Evolutionary conservation across 106 monocot genomes (phyloP).

Genomic region (Acorus calamus): DNA sequence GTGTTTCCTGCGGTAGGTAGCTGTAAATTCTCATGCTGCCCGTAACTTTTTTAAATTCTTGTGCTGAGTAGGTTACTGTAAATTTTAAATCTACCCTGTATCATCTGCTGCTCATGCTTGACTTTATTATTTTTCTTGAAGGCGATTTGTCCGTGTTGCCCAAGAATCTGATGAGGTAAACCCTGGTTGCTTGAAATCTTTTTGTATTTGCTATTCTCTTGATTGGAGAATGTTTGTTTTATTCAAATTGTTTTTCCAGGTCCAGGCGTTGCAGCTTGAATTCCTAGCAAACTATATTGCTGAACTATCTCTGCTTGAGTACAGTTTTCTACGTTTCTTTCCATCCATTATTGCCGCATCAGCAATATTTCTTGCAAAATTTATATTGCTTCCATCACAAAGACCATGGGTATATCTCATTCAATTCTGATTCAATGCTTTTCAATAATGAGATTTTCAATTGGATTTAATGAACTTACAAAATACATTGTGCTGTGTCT

Average conservation of each 20-base stretch:
- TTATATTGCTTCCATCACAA: constrained; percentile 48
- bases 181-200: neutral
- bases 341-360: constrained; percentile 80
- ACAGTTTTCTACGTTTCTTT: constrained; percentile 39
- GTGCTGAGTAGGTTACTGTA: neutral
- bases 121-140: constrained; percentile 7
- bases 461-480: neutral
- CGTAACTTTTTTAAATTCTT: neutral
- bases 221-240: neutral
- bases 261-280: constrained; percentile 38
- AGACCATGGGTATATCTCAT: constrained; percentile 64
- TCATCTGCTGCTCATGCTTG: neutral
- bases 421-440: neutral
- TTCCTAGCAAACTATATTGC: constrained; percentile 77
- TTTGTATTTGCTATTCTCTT: too few relatives aligned
- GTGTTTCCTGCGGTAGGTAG: constrained; percentile 89
- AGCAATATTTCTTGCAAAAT: constrained; percentile 66
- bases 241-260: constrained; percentile 19
- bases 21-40: too few relatives aligned
- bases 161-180: constrained; percentile 57
- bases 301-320: constrained; percentile 75
- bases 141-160: constrained; percentile 75
- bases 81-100: neutral
- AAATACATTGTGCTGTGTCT: neutral
- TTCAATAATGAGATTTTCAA: neutral